Evolutionary conservation across 495 filamentous ascomycete genomes (phyloP).

Genomic region (Articulospora tetracladia): DNA sequence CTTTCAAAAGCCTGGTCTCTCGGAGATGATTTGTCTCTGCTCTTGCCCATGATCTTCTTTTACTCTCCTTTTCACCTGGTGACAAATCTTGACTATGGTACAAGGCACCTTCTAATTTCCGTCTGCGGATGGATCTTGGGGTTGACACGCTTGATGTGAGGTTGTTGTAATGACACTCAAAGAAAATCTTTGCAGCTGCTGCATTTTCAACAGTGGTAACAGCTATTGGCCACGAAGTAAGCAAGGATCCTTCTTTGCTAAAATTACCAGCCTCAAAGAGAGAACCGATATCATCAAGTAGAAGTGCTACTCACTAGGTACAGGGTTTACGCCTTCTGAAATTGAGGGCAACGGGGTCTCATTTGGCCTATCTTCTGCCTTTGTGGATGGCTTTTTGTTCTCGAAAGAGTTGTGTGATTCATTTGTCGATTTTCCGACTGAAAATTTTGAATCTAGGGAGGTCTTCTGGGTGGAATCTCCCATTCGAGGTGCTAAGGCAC

Average conservation of each 20-base stretch:
- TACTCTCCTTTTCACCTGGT: constrained; percentile 49
- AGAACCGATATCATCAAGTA: too few relatives aligned
- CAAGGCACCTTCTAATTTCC: constrained; percentile 63
- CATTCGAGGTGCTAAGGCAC: neutral
- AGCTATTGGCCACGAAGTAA: constrained; percentile 25
- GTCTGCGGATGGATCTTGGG: constrained; percentile 61
- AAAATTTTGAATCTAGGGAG: constrained; percentile 23
- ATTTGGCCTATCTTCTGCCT: constrained; percentile 11
- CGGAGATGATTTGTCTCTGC: constrained; percentile 76
- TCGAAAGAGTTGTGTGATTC: constrained; percentile 19
- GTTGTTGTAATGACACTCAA: constrained; percentile 78
- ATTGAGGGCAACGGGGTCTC: constrained; percentile 21
- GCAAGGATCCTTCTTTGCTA: neutral
- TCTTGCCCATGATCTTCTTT: constrained; percentile 53
- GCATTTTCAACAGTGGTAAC: constrained; percentile 74
- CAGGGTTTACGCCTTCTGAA: constrained; percentile 20
- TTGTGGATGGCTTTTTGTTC: constrained; percentile 16
- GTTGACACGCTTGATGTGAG: constrained; percentile 48
- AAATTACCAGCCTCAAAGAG: too few relatives aligned
- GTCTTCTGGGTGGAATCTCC: constrained; percentile 24
- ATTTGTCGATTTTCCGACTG: constrained; percentile 13
- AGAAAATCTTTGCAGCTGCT: constrained; percentile 76
- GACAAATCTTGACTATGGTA: constrained; percentile 44
- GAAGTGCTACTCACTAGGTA: constrained; percentile 30
- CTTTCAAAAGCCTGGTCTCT: constrained; percentile 63